phyloP scores from a whole-genome alignment of 179 eudicot genomes.

The Nepenthes alata region DNA sequence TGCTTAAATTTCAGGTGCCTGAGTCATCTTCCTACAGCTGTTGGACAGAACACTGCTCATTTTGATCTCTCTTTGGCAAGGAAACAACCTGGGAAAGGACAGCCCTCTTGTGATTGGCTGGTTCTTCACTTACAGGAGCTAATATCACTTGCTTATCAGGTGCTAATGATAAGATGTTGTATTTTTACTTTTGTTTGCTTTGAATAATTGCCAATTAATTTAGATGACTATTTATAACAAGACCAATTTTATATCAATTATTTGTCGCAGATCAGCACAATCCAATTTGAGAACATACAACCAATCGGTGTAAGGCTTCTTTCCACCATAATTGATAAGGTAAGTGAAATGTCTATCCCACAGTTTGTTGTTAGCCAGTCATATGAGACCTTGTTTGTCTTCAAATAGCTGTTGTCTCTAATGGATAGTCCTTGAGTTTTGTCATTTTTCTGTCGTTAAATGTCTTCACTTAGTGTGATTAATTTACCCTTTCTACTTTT shows the following conservation, averaged over 20 bases:
- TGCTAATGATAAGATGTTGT: slow-evolving; percentile 14
- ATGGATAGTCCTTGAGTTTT: too few species aligned
- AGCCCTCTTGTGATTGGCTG: slow-evolving; percentile 64
- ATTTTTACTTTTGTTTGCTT: slow-evolving; percentile 7
- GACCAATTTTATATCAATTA: slow-evolving; percentile 6
- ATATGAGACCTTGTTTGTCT: neutral
- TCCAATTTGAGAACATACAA: slow-evolving; percentile 91
- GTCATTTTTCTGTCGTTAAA: too few species aligned
- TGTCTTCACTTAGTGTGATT: too few species aligned
- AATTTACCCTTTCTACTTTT: too few species aligned
- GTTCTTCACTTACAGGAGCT: slow-evolving; percentile 88
- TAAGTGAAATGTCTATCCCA: slow-evolving; percentile 9
- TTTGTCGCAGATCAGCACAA: slow-evolving; percentile 73
- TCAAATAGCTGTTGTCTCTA: neutral
- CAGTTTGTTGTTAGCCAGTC: neutral
- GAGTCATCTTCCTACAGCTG: slow-evolving; percentile 16
- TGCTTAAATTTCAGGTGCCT: slow-evolving; percentile 53
- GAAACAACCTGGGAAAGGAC: slow-evolving; percentile 33
- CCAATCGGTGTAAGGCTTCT: slow-evolving; percentile 84
- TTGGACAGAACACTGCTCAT: slow-evolving; percentile 67
- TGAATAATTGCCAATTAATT: slow-evolving; percentile 8
- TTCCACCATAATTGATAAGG: slow-evolving; percentile 89
- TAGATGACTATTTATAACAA: slow-evolving; percentile 11
- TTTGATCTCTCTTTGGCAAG: slow-evolving; percentile 83
- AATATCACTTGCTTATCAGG: slow-evolving; percentile 97